Evolutionary conservation across 345 rosid species (phyloP).

Genomic region (Firmiana major): DNA sequence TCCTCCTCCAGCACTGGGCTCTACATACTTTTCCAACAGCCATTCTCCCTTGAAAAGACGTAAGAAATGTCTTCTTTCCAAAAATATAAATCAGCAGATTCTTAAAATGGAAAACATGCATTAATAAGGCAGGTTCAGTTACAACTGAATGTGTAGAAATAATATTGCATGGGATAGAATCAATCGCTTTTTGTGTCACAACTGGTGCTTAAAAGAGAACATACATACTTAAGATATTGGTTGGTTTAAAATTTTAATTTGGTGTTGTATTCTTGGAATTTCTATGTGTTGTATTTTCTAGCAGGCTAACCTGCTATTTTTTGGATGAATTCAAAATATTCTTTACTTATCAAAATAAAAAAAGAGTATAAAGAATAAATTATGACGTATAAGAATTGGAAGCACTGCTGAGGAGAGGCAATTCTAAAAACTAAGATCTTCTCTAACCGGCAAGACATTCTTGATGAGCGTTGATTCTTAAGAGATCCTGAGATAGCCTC

Average conservation of each 20-base stretch:
- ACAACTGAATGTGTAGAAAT: slow-evolving; percentile 3
- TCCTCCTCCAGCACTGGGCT: neutral
- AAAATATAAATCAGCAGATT: neutral
- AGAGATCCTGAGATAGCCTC: slow-evolving; percentile 66
- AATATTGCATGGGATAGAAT: neutral
- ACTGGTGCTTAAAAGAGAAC: neutral
- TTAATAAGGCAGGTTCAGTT: neutral
- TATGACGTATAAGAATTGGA: neutral
- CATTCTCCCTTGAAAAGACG: neutral
- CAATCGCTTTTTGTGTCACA: neutral
- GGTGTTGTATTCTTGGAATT: neutral
- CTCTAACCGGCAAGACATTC: slow-evolving; percentile 48
- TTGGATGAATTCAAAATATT: neutral
- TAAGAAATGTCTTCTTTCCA: neutral
- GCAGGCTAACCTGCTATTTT: neutral
- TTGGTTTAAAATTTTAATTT: neutral
- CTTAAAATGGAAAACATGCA: neutral
- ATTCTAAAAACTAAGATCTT: neutral
- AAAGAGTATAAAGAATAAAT: slow-evolving; percentile 1
- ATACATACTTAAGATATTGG: neutral
- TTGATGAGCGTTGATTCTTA: slow-evolving; percentile 54
- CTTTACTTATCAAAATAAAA: neutral
- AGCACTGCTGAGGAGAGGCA: neutral
- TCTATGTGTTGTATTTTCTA: neutral
- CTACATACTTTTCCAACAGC: neutral